Evolutionary conservation across 1,139 yeast species (phyloP), one percentile per base, ranked within the genome.

Genomic region (Magnusiomyces magnusii): DNA sequence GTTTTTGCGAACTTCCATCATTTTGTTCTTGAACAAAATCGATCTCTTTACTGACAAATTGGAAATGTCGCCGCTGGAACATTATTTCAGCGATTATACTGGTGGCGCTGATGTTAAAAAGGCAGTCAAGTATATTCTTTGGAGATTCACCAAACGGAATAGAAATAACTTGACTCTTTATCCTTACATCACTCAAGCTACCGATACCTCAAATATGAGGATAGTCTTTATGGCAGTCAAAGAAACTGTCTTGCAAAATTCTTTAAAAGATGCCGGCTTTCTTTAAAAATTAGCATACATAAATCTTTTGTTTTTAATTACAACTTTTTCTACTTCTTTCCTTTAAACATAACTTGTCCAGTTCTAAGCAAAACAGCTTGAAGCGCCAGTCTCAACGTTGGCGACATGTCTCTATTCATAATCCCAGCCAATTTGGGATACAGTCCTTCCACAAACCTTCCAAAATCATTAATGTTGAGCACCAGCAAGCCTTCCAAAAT

Each of bases 111-210:
- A 90, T 70, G 87, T 90, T 57, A 87, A 87, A 69, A 90, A 90
- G 71, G 97, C 97, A n/a, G 96, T 95, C 47, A 91, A 90, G 72
- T 91, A 91, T 69, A 90, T 91, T 62, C 78, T 91, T 55, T 90
- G 96, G 96, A 80, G 96, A 68, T 91, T 91, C 71, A 86, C 89
- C 55, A 92, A 87, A 72, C 83, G 87, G 56, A 91, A 91, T 71
- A 79, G 96, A 64, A 85, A 95, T 1, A 89, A 91, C 23, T 77
- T 91, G 64, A 87, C 86, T 65, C 81, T 91, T 44, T 88, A 87
- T 68, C 97, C 97, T 15, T 96, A 91, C 61, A 87, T 91, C 36
- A 91, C 97, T 2, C 97, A 91, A 71, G 97, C 97, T 0, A 91
- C 97, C 0, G 97, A 91, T 71, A 90, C 97, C 9, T 84, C 90